Percentiles rank a stretch among this genome's conserved stretches.
These are phyloP conservation scores for Monascus purpureus DNA, from an alignment of 495 filamentous ascomycete species.

Conservation along the genomic window DNA sequence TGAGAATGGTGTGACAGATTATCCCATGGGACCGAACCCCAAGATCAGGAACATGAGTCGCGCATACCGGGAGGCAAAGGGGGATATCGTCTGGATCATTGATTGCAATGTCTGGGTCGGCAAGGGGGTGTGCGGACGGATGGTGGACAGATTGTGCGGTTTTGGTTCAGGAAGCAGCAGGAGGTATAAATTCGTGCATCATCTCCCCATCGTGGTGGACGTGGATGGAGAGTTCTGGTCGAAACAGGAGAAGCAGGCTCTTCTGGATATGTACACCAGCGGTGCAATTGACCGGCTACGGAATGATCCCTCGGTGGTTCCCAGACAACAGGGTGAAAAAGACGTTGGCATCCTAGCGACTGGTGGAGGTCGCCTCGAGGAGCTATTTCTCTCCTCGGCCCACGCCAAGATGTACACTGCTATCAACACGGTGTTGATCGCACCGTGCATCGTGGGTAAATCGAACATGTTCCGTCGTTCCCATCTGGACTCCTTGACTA, in stretches of 20 bases:
- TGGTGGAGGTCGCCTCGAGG: constrained; percentile 78
- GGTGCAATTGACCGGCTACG: not conserved
- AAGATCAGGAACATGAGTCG: constrained; percentile 97
- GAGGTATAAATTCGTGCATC: constrained; percentile 91
- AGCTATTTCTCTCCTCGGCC: constrained; percentile 82
- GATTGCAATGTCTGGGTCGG: constrained; percentile 96
- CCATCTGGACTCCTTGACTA: constrained; percentile 72
- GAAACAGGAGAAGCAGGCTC: constrained; percentile 26
- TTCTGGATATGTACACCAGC: constrained; percentile 17
- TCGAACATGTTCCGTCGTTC: constrained; percentile 96
- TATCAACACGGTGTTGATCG: constrained; percentile 84
- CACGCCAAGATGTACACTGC: constrained; percentile 98
- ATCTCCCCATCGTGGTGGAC: constrained; percentile 78
- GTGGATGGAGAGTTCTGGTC: constrained; percentile 25
- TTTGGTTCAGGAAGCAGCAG: constrained; percentile 29
- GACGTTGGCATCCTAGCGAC: constrained; percentile 18
- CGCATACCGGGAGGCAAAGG: constrained; percentile 85
- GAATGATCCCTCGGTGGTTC: not conserved
- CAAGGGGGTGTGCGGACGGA: constrained; percentile 60
- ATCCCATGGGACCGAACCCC: constrained; percentile 81
- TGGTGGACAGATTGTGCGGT: constrained; percentile 78
- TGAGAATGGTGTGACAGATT: constrained; percentile 21
- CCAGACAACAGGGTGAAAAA: not conserved
- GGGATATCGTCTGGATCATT: constrained; percentile 86
- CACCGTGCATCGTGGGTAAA: constrained; percentile 92